These are phyloP conservation scores for Penicillium paxilli DNA, from an alignment of 495 filamentous ascomycete species.

Conservation along the genomic window DNA sequence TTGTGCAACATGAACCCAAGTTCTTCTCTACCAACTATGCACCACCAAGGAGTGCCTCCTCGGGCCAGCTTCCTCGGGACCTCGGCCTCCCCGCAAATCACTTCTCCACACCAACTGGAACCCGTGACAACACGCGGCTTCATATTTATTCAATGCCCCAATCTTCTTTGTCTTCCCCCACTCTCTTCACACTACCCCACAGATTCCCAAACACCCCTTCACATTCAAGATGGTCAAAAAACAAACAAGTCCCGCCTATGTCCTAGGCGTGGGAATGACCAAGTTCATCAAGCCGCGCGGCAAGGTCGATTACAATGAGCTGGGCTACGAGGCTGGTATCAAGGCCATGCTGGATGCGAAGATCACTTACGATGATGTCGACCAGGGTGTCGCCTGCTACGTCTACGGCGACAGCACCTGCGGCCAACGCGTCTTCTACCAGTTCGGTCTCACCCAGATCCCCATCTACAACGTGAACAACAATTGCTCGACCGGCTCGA, in stretches of 20 bases:
- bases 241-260: conserved; percentile 64
- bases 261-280: conserved; percentile 97
- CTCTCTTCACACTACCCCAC: not conserved
- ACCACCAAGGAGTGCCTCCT: too few species aligned
- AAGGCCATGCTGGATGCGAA: conserved; percentile 95
- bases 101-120: conserved; percentile 6
- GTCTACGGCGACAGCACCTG: conserved; percentile 95
- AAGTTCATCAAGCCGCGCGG: conserved; percentile 98
- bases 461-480: conserved; percentile 98
- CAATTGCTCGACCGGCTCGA: conserved; percentile 93
- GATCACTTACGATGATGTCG: conserved; percentile 95
- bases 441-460: conserved; percentile 95
- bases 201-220: not conserved
- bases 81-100: conserved; percentile 29
- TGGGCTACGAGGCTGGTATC: conserved; percentile 92
- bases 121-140: conserved; percentile 5
- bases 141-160: not conserved
- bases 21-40: too few species aligned
- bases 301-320: conserved; percentile 65
- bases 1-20: conserved; percentile 17
- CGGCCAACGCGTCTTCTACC: conserved; percentile 97
- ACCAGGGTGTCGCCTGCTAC: conserved; percentile 95
- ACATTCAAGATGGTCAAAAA: conserved; percentile 48
- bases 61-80: conserved; percentile 26
- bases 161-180: conserved; percentile 1